phyloP scores from a whole-genome alignment of 1,284 basidiomycete species.

The Waitea zeae region DNA sequence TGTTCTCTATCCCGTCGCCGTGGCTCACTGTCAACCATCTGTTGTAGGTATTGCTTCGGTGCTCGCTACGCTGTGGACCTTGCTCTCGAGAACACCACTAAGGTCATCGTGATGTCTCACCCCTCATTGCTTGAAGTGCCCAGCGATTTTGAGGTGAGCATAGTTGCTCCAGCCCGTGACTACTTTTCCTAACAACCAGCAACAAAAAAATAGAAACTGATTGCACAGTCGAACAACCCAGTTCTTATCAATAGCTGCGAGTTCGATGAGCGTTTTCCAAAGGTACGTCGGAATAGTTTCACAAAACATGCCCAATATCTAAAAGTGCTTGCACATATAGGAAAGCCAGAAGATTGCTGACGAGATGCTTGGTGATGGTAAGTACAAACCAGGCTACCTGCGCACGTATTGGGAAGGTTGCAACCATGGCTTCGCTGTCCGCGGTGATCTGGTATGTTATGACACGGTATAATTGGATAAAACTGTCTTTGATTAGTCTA shows the following conservation, averaged over 20 bases:
- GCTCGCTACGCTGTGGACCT: slow-evolving; percentile 15
- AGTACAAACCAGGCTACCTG: slow-evolving; percentile 37
- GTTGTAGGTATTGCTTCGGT: slow-evolving; percentile 8
- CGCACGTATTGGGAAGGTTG: slow-evolving; percentile 16
- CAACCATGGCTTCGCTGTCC: slow-evolving; percentile 1
- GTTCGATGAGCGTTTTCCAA: slow-evolving; percentile 30
- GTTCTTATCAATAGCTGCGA: slow-evolving; percentile 49
- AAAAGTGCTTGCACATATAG: slow-evolving; percentile 39
- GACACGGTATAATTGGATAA: too few relatives aligned
- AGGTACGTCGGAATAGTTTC: slow-evolving; percentile 30
- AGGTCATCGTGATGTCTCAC: slow-evolving; percentile 16
- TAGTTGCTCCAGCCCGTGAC: neutral
- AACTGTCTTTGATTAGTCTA: too few relatives aligned
- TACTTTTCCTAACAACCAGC: neutral
- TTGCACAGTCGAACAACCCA: slow-evolving; percentile 25
- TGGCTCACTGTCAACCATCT: neutral
- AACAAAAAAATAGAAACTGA: slow-evolving; percentile 25
- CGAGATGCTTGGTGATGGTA: slow-evolving; percentile 28
- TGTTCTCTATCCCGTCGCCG: too few relatives aligned
- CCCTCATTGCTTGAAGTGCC: slow-evolving; percentile 17
- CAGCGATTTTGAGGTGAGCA: slow-evolving; percentile 15
- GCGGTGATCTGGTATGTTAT: neutral
- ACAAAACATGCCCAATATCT: slow-evolving; percentile 41
- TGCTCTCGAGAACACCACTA: slow-evolving; percentile 11
- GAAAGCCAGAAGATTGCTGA: slow-evolving; percentile 29